Evolutionary conservation across 202 grass and related monocot genomes (phyloP), one percentile per base, ranked within the genome.

Genomic region (Zizania palustris): DNA sequence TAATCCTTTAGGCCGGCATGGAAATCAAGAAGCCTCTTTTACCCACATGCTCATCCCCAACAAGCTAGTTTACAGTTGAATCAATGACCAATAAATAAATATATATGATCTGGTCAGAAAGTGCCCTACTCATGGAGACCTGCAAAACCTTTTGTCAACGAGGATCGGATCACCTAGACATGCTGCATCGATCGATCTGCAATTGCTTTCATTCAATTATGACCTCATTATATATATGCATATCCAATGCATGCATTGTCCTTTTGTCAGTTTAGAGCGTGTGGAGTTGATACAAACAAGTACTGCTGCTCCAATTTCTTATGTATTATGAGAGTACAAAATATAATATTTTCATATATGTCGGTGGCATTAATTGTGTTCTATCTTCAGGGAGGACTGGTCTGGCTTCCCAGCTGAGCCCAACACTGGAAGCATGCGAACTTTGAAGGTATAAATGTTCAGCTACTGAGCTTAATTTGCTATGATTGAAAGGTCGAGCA

Each of bases 381-480:
- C 14, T 72, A 56, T 69, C 54, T 61, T 8, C 71, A 83, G 89
- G 71, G 89, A 79, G 49, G 75, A 82, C 53, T 88, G 85, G 82
- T 18, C 79, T 58, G 75, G 83, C 60, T 83, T 92, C 37, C 59
- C 70, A 21, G 80, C 65, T 49, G 79, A 88, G 13, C 76, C 75
- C 61, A 92, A 85, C 79, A 86, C 67, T 48, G 65, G 83, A 44
- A 80, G 61, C 75, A 77, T 77, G 82, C 82, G 77, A 33, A 83
- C 86, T 85, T 71, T 86, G 60, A 92, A 92, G 86, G 89, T 92
- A 80, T 15, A 28, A 9, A 18, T 5, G 72, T 11, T 39, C 9
- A 66, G 2, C 11, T 64, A 74, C 11, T 7, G 1, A 38, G 45
- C 28, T 36, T n/a, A n/a, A n/a, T n/a, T 67, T 20, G 14, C 38